Base-by-base conservation (phyloP, 495 filamentous ascomycete genomes). In the Neurospora discreta region DNA sequence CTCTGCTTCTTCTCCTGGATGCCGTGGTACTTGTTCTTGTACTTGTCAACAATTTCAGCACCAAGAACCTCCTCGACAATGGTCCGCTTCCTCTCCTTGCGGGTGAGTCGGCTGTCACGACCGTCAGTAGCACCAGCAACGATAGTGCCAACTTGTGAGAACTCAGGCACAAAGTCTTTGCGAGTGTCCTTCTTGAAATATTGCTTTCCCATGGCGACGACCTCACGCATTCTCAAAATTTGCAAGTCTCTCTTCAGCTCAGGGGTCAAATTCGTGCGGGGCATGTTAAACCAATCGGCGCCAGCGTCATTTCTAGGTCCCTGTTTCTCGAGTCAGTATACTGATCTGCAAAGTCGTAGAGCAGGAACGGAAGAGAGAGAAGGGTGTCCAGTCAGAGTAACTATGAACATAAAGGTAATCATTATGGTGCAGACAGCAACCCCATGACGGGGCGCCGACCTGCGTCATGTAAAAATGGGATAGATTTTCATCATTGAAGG, bases 61-160 rank as follows among this genome's bases (percentile, higher is more conserved):
- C 90, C 88, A 74, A 98, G 79, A 6, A 94, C 87, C 77, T 98
- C 93, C 71, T 96, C 93, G n/a, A 95, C 90, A 72, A 99, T 92
- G 4, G 92, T 97, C 74, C 87, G 88, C 84, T 96, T 97, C 72
- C 92, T 86, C 76, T 98, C 91, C 80, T 91, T 96, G 79, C 94
- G 95, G 39, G 87, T 86, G 42, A 98, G 85, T 26, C 95, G 88
- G 18, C 86, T 85, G 74, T 85, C 93, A 82, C 88, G 92, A 82
- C 90, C 97, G 75, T 99, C 95, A 0, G 93, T 93, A 23, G 94
- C 92, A 0, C 94, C 95, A 75, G 97, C 89, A 42, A 97, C 87
- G 69, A 98, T 89, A 3, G 91, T 96, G 65, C 95, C 95, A 30
- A 97, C 89, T 74, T 96, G 92, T 36, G 90, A 94, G 78, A 90